Conservation (phyloP, 2,329 filamentous ascomycete species). For the Colletotrichum ledebouriae region DNA sequence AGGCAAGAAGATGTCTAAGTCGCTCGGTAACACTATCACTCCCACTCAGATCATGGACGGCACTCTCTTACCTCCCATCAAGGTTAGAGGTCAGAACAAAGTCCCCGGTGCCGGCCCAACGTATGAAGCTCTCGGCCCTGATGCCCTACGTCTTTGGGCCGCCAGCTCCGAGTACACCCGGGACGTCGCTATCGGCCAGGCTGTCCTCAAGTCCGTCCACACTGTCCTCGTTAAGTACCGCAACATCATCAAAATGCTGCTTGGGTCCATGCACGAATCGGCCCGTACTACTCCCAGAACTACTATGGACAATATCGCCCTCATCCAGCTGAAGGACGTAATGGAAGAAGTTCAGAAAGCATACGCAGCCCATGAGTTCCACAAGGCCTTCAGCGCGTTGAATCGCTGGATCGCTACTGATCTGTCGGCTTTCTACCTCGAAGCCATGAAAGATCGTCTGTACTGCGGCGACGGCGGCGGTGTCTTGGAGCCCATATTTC, state of each 20-base stretch:
- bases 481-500: constrained; percentile 75
- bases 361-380: constrained; percentile 83
- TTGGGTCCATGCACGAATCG: constrained; percentile 78
- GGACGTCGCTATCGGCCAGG: constrained; percentile 85
- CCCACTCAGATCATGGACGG: constrained; percentile 90
- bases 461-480: constrained; percentile 84
- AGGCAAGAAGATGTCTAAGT: constrained; percentile 99
- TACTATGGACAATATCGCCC: constrained; percentile 78
- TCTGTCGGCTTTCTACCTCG: constrained; percentile 93
- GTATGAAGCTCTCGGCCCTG: constrained; percentile 83
- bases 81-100: constrained; percentile 69
- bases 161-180: constrained; percentile 92
- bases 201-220: constrained; percentile 82
- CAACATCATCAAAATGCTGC: constrained; percentile 89
- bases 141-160: constrained; percentile 91
- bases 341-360: constrained; percentile 74
- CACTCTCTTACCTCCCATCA: constrained; percentile 78
- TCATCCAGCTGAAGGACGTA: constrained; percentile 78
- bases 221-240: constrained; percentile 87
- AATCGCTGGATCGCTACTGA: constrained; percentile 87
- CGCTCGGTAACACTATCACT: constrained; percentile 87
- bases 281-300: constrained; percentile 66
- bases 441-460: constrained; percentile 89
- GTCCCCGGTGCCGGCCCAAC: constrained; percentile 50
- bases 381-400: constrained; percentile 78